Base-by-base conservation (phyloP, 441 rosid genomes). In the Melianthus villosus region DNA sequence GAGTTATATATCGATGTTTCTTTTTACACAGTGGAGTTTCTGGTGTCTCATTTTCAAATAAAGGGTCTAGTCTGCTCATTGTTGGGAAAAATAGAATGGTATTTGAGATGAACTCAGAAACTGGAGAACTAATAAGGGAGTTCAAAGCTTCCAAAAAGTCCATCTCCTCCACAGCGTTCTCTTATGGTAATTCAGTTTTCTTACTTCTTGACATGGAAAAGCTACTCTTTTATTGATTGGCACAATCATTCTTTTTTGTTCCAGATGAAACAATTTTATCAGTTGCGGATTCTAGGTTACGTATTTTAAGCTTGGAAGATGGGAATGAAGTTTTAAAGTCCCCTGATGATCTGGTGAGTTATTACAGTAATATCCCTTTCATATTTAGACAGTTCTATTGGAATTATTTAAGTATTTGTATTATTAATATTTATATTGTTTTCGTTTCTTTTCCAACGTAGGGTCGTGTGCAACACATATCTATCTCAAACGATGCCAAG, bases 321-420 rank as follows among this genome's bases (percentile, higher is more conserved):
- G 71, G 57, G 26, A 51, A 60, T 39, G 71, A 67, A 52, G 62
- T 67, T 61, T 18, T 64, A 22, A 60, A 64, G 59, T 56, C 55
- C 22, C 41, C 63, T 6, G 47, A 35, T 51, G 46, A 66, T 42
- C 31, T 48, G 35, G 77, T 66, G 16, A 48, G 63, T 48, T 64
- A 25, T 13, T 44, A 9, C 10, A 18, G 12, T 31, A 45, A 9
- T 36, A 12, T 19, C 6, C 5, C 7, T 6, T 37, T n/a, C n/a
- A n/a, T n/a, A n/a, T n/a, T n/a, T n/a, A n/a, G n/a, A n/a, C n/a
- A n/a, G n/a, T n/a, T n/a, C n/a, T n/a, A n/a, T n/a, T n/a, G n/a
- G n/a, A n/a, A n/a, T n/a, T n/a, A n/a, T n/a, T n/a, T n/a, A n/a
- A n/a, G n/a, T n/a, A n/a, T n/a, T n/a, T n/a, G n/a, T n/a, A n/a